A percentile compares a stretch with the other conserved stretches of the same genome.
Conservation (phyloP, 495 filamentous ascomycete genomes). For the Diplogelasinospora grovesii region DNA sequence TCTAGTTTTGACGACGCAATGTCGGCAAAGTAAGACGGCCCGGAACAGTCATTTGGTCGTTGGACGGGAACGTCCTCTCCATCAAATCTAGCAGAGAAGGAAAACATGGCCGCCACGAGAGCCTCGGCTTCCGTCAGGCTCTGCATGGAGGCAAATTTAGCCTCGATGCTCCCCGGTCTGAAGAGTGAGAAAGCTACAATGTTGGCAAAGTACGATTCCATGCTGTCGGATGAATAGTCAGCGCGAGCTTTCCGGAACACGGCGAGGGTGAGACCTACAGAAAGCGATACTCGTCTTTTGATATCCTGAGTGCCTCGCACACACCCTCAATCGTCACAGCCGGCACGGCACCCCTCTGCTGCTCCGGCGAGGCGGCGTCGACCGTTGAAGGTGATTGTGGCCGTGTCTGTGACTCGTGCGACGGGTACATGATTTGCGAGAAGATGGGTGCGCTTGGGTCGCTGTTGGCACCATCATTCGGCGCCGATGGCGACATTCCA, state of each 20-base stretch:
- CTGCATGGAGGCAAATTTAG: constrained; percentile 20
- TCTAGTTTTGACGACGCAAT: constrained; percentile 16
- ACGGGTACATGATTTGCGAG: constrained; percentile 19
- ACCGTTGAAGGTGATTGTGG: constrained; percentile 11
- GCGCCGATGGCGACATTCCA: neutral
- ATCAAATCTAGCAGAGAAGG: constrained; percentile 17
- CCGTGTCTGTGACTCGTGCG: constrained; percentile 16
- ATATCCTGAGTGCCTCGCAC: constrained; percentile 9
- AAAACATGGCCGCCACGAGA: constrained; percentile 24
- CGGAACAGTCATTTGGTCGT: neutral
- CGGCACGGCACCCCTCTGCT: neutral
- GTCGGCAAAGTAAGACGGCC: constrained; percentile 14
- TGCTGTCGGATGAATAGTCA: constrained; percentile 9
- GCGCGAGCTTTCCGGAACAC: neutral
- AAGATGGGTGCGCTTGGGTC: constrained; percentile 11
- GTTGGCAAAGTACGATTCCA: constrained; percentile 23
- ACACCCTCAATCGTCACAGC: constrained; percentile 9
- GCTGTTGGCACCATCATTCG: neutral
- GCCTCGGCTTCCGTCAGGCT: constrained; percentile 15
- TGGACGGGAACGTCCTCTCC: neutral
- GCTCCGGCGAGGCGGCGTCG: constrained; percentile 5
- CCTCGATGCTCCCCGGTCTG: constrained; percentile 16
- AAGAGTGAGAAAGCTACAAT: constrained; percentile 26
- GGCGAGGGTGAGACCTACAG: constrained; percentile 3
- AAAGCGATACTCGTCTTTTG: constrained; percentile 5